These are phyloP conservation scores for Fusarium sp. DNA, from an alignment of 2,329 filamentous ascomycete species.

Conservation along the genomic window DNA sequence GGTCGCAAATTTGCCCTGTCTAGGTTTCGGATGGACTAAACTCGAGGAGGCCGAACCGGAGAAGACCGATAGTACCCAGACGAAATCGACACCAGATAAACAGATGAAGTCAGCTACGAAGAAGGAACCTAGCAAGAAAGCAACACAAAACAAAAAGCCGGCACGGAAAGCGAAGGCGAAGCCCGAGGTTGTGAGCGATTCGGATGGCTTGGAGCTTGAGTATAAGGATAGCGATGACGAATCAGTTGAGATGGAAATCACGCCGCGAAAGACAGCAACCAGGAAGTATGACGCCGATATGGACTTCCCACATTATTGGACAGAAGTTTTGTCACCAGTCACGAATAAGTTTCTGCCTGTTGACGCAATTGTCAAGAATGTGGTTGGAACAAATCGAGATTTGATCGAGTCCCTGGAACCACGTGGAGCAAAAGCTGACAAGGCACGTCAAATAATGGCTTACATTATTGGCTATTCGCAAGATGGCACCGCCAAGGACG, in stretches of 20 bases:
- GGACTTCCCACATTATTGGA: conserved; percentile 91
- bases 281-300: conserved; percentile 79
- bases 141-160: conserved; percentile 31
- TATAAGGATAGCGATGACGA: conserved; percentile 66
- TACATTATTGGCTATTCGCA: conserved; percentile 86
- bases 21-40: conserved; percentile 93
- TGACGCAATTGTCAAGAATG: conserved; percentile 75
- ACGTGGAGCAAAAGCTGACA: conserved; percentile 83
- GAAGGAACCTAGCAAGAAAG: conserved; percentile 10
- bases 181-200: conserved; percentile 50
- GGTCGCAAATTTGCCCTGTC: conserved; percentile 84
- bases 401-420: conserved; percentile 82
- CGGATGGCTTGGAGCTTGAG: conserved; percentile 58
- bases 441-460: conserved; percentile 86
- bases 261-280: conserved; percentile 53
- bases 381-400: conserved; percentile 78
- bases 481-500: conserved; percentile 92
- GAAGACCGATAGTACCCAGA: conserved; percentile 48
- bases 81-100: neutral
- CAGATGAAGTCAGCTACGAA: conserved; percentile 13
- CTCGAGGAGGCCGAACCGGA: conserved; percentile 77
- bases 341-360: conserved; percentile 83
- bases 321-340: conserved; percentile 84
- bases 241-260: conserved; percentile 65
- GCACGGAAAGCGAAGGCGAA: conserved; percentile 22